Conservation (phyloP, 208 protist genomes). For the Porcisia hertigi region DNA sequence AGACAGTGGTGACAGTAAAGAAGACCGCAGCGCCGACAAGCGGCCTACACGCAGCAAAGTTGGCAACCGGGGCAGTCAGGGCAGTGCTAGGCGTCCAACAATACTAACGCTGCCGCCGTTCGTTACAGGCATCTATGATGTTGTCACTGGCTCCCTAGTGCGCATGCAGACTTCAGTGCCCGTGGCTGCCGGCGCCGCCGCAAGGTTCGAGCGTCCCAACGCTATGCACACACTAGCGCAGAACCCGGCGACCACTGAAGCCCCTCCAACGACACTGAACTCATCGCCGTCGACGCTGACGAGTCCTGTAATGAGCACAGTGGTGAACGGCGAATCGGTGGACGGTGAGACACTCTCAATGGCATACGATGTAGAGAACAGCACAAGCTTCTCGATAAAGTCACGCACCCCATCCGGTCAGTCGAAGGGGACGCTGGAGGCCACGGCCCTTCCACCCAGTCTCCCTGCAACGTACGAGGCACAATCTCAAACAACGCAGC, state of each 20-base stretch:
- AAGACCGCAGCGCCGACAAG: conserved; percentile 4
- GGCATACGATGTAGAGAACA: not conserved
- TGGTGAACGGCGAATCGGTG: not conserved
- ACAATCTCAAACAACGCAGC: not conserved
- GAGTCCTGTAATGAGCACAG: not conserved
- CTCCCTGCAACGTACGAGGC: not conserved
- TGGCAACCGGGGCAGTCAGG: not conserved
- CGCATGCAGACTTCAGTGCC: conserved; percentile 34
- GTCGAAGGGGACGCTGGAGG: conserved; percentile 6
- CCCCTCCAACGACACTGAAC: not conserved
- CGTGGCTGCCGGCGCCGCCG: not conserved
- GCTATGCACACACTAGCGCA: not conserved
- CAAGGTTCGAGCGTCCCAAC: not conserved
- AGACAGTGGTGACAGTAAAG: not conserved
- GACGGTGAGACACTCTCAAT: not conserved
- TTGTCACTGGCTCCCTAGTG: conserved; percentile 69
- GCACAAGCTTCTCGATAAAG: not conserved
- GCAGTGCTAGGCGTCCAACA: not conserved
- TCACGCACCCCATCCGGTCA: conserved; percentile 1
- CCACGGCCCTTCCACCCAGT: conserved; percentile 1
- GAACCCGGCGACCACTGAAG: not conserved
- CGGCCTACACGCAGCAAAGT: not conserved
- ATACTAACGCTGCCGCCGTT: conserved; percentile 56
- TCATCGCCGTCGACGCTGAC: not conserved
- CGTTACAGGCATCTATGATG: conserved; percentile 88